Percentiles rank a stretch among this genome's conserved stretches.
These are phyloP conservation scores for Porcisia hertigi DNA, from an alignment of 208 protist genomes.

Conservation along the genomic window DNA sequence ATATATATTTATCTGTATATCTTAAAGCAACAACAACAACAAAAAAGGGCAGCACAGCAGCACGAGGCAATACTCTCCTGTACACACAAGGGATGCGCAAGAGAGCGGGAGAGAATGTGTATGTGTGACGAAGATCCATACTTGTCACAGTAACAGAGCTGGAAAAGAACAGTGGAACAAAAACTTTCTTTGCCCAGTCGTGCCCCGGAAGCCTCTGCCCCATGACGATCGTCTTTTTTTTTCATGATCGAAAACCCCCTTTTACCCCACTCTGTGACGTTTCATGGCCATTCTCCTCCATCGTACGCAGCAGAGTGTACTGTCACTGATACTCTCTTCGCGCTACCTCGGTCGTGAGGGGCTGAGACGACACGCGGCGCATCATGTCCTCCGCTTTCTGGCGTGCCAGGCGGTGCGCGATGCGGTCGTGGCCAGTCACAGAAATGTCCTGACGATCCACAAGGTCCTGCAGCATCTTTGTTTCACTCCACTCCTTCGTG, in stretches of 20 bases:
- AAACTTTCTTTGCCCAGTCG: too few species aligned
- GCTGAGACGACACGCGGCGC: constrained; percentile 37
- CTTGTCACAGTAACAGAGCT: too few species aligned
- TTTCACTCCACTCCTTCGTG: constrained; percentile 20
- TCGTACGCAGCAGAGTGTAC: constrained; percentile 39
- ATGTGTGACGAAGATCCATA: too few species aligned
- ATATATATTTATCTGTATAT: not conserved
- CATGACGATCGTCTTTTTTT: too few species aligned
- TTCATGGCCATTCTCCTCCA: constrained; percentile 35
- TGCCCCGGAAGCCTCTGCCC: too few species aligned
- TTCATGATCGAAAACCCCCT: constrained; percentile 29
- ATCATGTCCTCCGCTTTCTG: constrained; percentile 52
- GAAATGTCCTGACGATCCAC: constrained; percentile 54
- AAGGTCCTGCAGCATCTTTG: constrained; percentile 50
- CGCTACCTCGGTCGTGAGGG: constrained; percentile 11
- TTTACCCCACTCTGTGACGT: constrained; percentile 28
- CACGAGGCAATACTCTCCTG: too few species aligned
- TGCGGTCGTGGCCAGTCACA: constrained; percentile 40
- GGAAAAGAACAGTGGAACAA: too few species aligned
- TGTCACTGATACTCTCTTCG: constrained; percentile 32
- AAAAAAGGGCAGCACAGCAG: too few species aligned
- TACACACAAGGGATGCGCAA: too few species aligned
- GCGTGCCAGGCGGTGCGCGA: constrained; percentile 53
- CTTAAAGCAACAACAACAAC: not conserved
- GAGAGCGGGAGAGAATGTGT: too few species aligned